phyloP scores from a whole-genome alignment of 2,329 filamentous ascomycete genomes.

The Hymenoscyphus repandus region DNA sequence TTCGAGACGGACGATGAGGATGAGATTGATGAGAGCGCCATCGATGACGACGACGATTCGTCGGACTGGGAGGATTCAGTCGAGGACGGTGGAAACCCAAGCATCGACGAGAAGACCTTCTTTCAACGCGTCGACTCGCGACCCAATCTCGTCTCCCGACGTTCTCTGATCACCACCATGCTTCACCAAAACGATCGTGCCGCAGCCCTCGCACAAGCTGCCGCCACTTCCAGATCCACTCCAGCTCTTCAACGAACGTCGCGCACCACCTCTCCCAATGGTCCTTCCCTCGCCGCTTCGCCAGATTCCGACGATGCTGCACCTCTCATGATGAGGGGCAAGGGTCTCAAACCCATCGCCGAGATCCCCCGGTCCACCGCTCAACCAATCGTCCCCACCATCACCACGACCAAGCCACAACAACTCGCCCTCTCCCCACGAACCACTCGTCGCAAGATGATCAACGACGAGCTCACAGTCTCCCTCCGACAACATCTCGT shows the following conservation, averaged over 20 bases:
- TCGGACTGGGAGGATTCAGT: conserved; percentile 60
- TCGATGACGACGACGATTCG: conserved; percentile 62
- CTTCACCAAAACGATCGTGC: conserved; percentile 76
- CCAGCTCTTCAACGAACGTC: conserved; percentile 47
- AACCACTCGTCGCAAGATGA: conserved; percentile 91
- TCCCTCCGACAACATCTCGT: conserved; percentile 86
- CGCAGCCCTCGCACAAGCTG: conserved; percentile 62
- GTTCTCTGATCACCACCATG: conserved; percentile 85
- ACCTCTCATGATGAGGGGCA: conserved; percentile 50
- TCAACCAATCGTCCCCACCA: conserved; percentile 74
- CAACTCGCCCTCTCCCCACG: conserved; percentile 81
- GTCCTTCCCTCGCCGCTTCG: conserved; percentile 53
- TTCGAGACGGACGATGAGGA: conserved; percentile 60
- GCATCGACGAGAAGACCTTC: conserved; percentile 70
- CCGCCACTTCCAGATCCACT: conserved; percentile 45
- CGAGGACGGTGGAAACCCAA: conserved; percentile 77
- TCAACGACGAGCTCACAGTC: conserved; percentile 89
- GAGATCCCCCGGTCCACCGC: conserved; percentile 55
- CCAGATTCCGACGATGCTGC: conserved; percentile 34
- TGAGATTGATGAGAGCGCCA: conserved; percentile 75
- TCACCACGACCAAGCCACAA: conserved; percentile 52
- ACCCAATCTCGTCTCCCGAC: conserved; percentile 75
- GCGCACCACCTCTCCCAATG: conserved; percentile 65
- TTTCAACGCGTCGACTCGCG: conserved; percentile 91
- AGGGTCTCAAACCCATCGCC: conserved; percentile 24